A percentile compares a stretch with the other conserved stretches of the same genome.
phyloP scores from a whole-genome alignment of 305 asterid genomes.

The Fraxinus sp. region DNA sequence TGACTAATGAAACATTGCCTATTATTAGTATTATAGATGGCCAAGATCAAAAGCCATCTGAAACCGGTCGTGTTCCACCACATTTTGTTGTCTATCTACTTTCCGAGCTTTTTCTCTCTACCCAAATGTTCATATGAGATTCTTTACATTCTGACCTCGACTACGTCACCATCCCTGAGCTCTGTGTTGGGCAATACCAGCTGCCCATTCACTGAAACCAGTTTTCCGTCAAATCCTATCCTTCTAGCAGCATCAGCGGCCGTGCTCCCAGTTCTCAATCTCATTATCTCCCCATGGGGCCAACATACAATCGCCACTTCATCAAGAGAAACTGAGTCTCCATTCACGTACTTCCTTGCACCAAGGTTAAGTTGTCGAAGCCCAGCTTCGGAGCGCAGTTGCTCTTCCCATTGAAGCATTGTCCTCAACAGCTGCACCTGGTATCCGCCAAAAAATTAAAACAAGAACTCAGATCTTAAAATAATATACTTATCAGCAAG shows the following conservation, averaged over 20 bases:
- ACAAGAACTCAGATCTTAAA: background rate
- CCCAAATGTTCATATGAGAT: background rate
- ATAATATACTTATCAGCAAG: background rate
- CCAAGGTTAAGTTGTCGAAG: slow-evolving; percentile 32
- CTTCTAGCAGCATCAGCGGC: slow-evolving; percentile 91
- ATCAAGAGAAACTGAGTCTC: slow-evolving; percentile 42
- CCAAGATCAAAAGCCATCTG: background rate
- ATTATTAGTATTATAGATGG: background rate
- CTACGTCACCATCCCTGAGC: slow-evolving; percentile 93
- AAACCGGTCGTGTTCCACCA: background rate
- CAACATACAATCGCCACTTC: slow-evolving; percentile 87
- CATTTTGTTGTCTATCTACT: background rate
- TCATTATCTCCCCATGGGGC: slow-evolving; percentile 90
- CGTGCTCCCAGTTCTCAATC: slow-evolving; percentile 80
- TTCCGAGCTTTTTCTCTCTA: background rate
- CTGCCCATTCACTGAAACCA: slow-evolving; percentile 81
- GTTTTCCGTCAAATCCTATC: slow-evolving; percentile 76
- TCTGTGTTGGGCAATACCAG: slow-evolving; percentile 76
- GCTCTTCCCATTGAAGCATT: slow-evolving; percentile 98
- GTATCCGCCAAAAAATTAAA: slow-evolving; percentile 7
- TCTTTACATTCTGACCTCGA: slow-evolving; percentile 69
- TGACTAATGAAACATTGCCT: background rate
- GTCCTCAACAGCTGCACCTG: slow-evolving; percentile 82
- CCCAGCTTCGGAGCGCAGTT: slow-evolving; percentile 75
- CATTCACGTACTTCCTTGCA: slow-evolving; percentile 25